Evolutionary conservation across 106 monocot species (phyloP).

Genomic region (Platanthera zijinensis): DNA sequence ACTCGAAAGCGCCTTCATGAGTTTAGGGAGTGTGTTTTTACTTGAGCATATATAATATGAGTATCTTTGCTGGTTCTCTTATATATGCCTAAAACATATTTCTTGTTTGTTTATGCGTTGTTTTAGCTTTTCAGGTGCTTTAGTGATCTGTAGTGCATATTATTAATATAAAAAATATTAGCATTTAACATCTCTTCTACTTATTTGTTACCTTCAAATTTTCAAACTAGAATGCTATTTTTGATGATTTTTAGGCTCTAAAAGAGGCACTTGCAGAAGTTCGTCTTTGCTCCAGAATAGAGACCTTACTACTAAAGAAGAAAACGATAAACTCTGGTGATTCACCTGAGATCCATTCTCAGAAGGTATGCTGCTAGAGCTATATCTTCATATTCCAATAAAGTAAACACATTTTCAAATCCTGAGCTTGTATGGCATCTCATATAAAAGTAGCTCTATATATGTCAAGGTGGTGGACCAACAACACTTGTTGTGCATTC

Average conservation of each 20-base stretch:
- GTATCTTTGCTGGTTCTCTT: neutral
- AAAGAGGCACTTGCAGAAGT: conserved; percentile 65
- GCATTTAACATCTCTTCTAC: neutral
- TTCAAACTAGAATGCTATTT: neutral
- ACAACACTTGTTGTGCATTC: neutral
- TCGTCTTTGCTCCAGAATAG: conserved; percentile 66
- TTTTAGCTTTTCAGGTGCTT: neutral
- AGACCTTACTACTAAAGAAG: conserved; percentile 67
- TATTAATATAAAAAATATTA: neutral
- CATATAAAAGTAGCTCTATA: neutral
- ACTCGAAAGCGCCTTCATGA: neutral
- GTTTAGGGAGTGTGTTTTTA: neutral
- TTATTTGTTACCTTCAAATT: neutral
- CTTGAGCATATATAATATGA: neutral
- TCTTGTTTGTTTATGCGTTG: neutral
- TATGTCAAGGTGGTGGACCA: neutral
- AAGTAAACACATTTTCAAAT: neutral
- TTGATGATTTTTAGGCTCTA: conserved; percentile 34
- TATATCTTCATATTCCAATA: neutral
- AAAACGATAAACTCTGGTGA: conserved; percentile 71
- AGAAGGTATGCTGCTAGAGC: conserved; percentile 59
- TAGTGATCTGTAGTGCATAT: neutral
- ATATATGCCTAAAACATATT: neutral
- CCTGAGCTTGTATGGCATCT: neutral
- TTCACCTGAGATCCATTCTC: conserved; percentile 58